These are phyloP conservation scores for Lactarius pseudohatsudake DNA, from an alignment of 768 basidiomycete species.

Conservation along the genomic window DNA sequence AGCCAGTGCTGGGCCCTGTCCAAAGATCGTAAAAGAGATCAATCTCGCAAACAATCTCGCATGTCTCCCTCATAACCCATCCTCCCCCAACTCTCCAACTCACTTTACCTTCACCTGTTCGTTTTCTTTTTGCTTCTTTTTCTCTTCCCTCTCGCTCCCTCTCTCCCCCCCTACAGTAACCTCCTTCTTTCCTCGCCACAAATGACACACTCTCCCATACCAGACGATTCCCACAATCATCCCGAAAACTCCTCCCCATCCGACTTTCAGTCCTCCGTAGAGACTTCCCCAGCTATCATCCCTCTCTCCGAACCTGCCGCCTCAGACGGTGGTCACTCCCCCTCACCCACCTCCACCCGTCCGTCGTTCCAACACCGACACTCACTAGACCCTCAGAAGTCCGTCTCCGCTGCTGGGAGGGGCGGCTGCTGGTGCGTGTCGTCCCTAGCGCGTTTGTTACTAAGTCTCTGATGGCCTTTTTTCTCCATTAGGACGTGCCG, in stretches of 20 bases:
- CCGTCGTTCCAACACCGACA: conserved; percentile 21
- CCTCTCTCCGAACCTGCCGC: conserved; percentile 18
- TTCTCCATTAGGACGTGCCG: conserved; percentile 68
- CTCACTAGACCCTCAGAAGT: conserved; percentile 25
- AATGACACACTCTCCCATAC: conserved; percentile 26
- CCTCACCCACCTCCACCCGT: conserved; percentile 16
- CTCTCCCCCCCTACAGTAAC: not conserved
- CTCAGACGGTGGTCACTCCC: conserved; percentile 24
- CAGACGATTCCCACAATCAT: conserved; percentile 22
- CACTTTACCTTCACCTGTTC: conserved; percentile 14
- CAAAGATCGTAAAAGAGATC: conserved; percentile 30
- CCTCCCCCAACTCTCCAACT: conserved; percentile 17
- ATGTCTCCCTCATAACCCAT: conserved; percentile 27
- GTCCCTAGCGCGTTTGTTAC: conserved; percentile 3
- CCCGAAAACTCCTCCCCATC: conserved; percentile 26
- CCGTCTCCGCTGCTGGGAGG: conserved; percentile 26
- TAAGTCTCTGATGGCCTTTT: not conserved
- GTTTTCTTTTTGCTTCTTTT: conserved; percentile 7
- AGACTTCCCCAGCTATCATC: conserved; percentile 25
- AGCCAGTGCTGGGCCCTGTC: conserved; percentile 18
- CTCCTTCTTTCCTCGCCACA: conserved; percentile 1
- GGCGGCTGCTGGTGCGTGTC: conserved; percentile 29
- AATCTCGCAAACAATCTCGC: conserved; percentile 18
- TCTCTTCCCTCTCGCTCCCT: not conserved
- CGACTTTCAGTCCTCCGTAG: conserved; percentile 29